A percentile compares a stretch with the other conserved stretches of the same genome.
Conservation (phyloP, 176 grass and related monocot genomes). For the Thinopyrum elongatum region DNA sequence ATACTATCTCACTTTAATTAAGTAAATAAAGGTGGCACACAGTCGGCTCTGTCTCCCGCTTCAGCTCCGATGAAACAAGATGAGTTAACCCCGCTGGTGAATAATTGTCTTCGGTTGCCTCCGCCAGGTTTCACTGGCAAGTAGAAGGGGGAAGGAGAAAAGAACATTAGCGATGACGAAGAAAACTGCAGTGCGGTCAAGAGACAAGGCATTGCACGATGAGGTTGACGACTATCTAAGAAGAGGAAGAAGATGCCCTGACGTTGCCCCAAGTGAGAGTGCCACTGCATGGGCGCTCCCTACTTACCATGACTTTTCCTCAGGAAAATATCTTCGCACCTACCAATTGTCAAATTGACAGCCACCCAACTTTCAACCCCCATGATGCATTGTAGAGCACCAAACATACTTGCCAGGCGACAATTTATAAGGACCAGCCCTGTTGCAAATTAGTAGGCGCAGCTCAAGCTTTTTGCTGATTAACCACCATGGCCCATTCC, state of each 20-base stretch:
- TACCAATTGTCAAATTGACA: background rate
- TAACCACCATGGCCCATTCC: background rate
- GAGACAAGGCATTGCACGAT: background rate
- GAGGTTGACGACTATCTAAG: background rate
- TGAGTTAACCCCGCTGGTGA: no score
- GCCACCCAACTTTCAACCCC: background rate
- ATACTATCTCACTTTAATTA: no score
- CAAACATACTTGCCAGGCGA: background rate
- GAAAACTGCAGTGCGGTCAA: background rate
- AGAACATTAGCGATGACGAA: no score
- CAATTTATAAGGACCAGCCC: slow-evolving; percentile 16
- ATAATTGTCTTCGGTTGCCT: no score
- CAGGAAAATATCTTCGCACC: background rate
- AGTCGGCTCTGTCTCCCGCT: no score
- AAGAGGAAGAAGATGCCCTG: background rate
- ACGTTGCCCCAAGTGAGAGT: background rate
- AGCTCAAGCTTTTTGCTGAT: background rate
- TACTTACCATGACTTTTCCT: background rate
- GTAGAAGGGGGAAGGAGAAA: no score
- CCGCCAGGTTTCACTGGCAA: no score
- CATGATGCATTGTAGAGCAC: background rate
- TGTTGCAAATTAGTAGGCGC: background rate
- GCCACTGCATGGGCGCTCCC: background rate
- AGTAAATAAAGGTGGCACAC: no score
- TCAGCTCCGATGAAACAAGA: no score